phyloP scores from a whole-genome alignment of 257 asterid species.

The Phtheirospermum japonicum region DNA sequence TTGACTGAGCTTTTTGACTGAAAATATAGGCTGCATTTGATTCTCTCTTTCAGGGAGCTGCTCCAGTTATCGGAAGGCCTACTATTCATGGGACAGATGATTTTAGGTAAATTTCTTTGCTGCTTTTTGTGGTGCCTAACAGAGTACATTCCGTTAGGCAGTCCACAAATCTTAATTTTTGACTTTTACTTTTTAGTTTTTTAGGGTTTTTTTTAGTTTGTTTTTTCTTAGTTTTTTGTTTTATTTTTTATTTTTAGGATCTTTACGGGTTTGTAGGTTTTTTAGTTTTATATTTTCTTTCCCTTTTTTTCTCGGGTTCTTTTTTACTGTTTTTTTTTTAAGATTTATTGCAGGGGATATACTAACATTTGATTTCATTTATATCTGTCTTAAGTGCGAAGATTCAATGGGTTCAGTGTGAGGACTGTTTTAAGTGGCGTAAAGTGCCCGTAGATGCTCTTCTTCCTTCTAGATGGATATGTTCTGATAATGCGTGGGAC shows the following conservation, averaged over 20 bases:
- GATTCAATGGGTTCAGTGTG: constrained; percentile 86
- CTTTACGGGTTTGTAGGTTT: too few relatives aligned
- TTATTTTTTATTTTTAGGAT: too few relatives aligned
- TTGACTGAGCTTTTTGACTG: constrained; percentile 20
- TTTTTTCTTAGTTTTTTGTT: too few relatives aligned
- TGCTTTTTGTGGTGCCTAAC: too few relatives aligned
- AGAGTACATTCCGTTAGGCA: too few relatives aligned
- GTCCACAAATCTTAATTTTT: too few relatives aligned
- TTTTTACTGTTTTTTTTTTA: not conserved
- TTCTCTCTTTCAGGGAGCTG: constrained; percentile 45
- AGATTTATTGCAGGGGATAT: constrained; percentile 24
- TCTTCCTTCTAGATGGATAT: constrained; percentile 77
- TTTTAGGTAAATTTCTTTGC: constrained; percentile 53
- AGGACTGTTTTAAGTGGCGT: constrained; percentile 94
- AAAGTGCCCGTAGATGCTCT: constrained; percentile 68
- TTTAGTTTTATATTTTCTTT: not conserved
- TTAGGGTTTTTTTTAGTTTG: too few relatives aligned
- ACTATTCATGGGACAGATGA: constrained; percentile 59
- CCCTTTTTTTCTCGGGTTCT: too few relatives aligned
- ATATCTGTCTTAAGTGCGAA: constrained; percentile 42
- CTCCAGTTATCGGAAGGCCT: constrained; percentile 91
- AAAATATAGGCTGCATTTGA: constrained; percentile 25
- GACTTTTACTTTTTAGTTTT: not conserved
- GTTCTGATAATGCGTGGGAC: constrained; percentile 70
- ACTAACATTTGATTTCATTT: constrained; percentile 25